Base-by-base conservation (phyloP, 2,329 filamentous ascomycete genomes). In the Hirsutella rhossiliensis region DNA sequence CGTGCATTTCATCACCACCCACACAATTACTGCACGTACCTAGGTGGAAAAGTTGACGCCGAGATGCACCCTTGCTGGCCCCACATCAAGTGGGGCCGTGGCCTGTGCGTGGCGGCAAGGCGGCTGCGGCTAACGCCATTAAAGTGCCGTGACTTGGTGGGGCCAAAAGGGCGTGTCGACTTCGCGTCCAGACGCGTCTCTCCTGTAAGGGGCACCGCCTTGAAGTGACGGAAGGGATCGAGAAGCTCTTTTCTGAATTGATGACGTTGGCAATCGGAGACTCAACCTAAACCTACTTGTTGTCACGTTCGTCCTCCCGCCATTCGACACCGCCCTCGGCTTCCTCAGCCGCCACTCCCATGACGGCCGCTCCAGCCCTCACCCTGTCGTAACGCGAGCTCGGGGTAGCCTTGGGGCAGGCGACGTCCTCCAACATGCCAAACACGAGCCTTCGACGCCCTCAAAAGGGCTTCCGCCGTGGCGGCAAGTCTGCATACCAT, bases 401-500 rank as follows among this genome's bases (percentile, higher is more conserved):
- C 19, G 34, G 39, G 38, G 41, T 27, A 19, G 8, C 20, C 20
- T 23, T 41, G 19, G 15, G 20, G 34, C 30, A 28, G 40, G 19
- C 38, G 40, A 15, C 43, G 27, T n/a, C 11, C 42, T 13, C 7
- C 42, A 45, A 12, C 29, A 77, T 83, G 80, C 65, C 78, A 40
- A 80, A 78, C 61, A 79, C 75, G 40, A 68, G 67, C 41, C 61
- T 81, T 54, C 67, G 78, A 45, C 70, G 69, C 56, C 79, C 79
- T 39, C 72, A 78, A 58, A 80, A 80, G 60, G 78, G 79, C 57
- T 78, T 74, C 72, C 84, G 65, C 68, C 84, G 67, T 67, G 85
- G 63, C 68, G 77, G 77, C 47, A 86, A 83, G 61, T 65, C 71
- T 43, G 76, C 79, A 48, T 83, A 81, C 62, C 84, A 87, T 73